Conservation (phyloP, 148 eudicot genomes). For the Salicornia ramosissima region DNA sequence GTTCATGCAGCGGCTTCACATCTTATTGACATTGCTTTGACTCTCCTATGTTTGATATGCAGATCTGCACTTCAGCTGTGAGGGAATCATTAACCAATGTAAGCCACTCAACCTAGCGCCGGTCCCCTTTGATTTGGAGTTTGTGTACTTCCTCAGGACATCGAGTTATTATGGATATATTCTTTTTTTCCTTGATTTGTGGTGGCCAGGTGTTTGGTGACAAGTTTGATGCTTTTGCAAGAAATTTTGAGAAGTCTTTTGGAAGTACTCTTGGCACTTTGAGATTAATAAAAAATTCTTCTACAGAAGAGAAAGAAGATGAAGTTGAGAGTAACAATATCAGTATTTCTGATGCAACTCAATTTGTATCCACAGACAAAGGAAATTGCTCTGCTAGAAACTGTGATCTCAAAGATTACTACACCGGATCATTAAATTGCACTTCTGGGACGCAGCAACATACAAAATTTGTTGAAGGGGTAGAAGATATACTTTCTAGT, state of each 20-base stretch:
- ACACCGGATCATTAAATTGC: conserved; percentile 7
- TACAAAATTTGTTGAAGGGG: conserved; percentile 28
- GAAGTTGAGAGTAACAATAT: conserved; percentile 10
- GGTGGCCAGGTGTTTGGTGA: conserved; percentile 65
- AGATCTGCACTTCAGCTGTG: conserved; percentile 83
- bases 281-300: conserved; percentile 48
- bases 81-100: conserved; percentile 81
- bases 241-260: conserved; percentile 75
- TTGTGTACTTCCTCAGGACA: conserved; percentile 13
- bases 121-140: conserved; percentile 12
- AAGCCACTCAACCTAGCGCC: conserved; percentile 35
- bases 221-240: conserved; percentile 66
- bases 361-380: conserved; percentile 15
- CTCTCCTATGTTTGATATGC: conserved; percentile 25
- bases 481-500: conserved; percentile 27
- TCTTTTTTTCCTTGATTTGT: conserved; percentile 24
- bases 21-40: too few species aligned
- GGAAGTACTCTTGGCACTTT: conserved; percentile 76
- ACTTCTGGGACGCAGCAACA: conserved; percentile 20
- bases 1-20: neutral
- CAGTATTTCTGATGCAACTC: conserved; percentile 23
- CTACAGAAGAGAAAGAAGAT: conserved; percentile 27
- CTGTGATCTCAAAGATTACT: conserved; percentile 15
- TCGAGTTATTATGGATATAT: conserved; percentile 12
- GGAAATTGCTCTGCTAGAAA: conserved; percentile 19